Conservation (phyloP, 1,139 yeast species). For the Suhomyces bokatorum region DNA sequence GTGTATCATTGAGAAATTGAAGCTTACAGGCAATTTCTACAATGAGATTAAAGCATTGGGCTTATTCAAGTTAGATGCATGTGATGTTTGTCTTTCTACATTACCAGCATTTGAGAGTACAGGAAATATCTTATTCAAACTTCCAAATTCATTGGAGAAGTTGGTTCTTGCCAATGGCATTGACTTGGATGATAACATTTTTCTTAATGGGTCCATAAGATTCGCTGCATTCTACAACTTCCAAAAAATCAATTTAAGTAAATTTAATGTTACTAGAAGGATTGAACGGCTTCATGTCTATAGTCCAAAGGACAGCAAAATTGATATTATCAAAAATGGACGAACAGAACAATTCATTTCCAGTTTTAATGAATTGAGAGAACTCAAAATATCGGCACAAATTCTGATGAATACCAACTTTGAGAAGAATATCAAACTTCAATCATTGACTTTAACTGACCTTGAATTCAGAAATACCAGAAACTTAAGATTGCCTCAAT, state of each 20-base stretch:
- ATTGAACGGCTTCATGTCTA: constrained; percentile 14
- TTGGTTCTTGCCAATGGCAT: constrained; percentile 15
- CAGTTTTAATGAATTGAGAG: constrained; percentile 11
- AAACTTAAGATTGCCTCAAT: constrained; percentile 14
- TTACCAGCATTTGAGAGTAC: neutral
- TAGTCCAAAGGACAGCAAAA: constrained; percentile 1
- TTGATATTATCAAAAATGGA: constrained; percentile 13
- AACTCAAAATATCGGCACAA: constrained; percentile 12
- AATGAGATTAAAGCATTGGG: constrained; percentile 14
- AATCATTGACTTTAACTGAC: constrained; percentile 13
- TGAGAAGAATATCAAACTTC: constrained; percentile 13
- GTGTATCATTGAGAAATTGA: constrained; percentile 11
- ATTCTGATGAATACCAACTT: constrained; percentile 11
- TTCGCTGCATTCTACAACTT: constrained; percentile 13
- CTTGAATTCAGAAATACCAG: constrained; percentile 13
- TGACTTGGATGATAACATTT: constrained; percentile 14
- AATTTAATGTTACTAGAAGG: constrained; percentile 15
- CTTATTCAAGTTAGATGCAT: constrained; percentile 10
- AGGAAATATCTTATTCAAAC: neutral
- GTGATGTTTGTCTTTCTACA: constrained; percentile 2
- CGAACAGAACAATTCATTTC: constrained; percentile 14
- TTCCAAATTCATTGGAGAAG: constrained; percentile 13
- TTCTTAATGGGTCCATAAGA: constrained; percentile 11
- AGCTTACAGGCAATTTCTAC: constrained; percentile 7
- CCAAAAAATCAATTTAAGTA: constrained; percentile 13